phyloP scores from a whole-genome alignment of 108 stramenopile genomes.

The Epithemia pelagica region DNA sequence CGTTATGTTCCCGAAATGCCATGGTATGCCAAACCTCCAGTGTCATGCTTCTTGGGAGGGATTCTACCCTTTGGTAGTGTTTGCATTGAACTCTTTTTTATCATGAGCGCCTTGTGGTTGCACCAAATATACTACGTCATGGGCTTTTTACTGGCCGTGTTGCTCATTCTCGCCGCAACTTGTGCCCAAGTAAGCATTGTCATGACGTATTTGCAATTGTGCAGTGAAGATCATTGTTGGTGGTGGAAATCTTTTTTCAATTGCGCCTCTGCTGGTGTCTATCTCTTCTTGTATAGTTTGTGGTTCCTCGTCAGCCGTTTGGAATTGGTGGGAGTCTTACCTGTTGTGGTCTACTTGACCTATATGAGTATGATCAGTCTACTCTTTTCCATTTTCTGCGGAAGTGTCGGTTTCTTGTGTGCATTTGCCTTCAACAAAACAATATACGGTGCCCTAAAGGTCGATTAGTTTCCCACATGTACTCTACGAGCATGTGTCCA shows the following conservation, averaged over 20 bases:
- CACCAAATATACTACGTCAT: slow-evolving; percentile 99
- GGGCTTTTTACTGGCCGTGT: slow-evolving; percentile 94
- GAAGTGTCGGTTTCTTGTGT: slow-evolving; percentile 84
- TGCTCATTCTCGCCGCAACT: slow-evolving; percentile 88
- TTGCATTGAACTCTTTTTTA: slow-evolving; percentile 99
- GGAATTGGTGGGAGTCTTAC: slow-evolving; percentile 80
- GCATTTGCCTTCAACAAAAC: slow-evolving; percentile 81
- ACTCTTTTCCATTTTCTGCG: slow-evolving; percentile 90
- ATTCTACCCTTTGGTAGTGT: slow-evolving; percentile 97
- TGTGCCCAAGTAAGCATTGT: slow-evolving; percentile 97
- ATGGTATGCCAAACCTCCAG: slow-evolving; percentile 69
- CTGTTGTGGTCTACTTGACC: slow-evolving; percentile 91
- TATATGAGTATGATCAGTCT: slow-evolving; percentile 94
- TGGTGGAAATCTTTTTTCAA: slow-evolving; percentile 99
- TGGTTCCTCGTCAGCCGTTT: slow-evolving; percentile 91
- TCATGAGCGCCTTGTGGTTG: slow-evolving; percentile 97
- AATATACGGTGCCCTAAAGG: slow-evolving; percentile 83
- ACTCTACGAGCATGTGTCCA: neutral
- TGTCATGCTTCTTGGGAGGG: slow-evolving; percentile 85
- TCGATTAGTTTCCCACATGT: slow-evolving; percentile 66
- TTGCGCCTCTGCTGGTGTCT: slow-evolving; percentile 87
- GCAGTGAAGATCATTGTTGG: slow-evolving; percentile 97
- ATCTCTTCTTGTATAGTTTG: slow-evolving; percentile 94
- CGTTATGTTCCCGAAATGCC: slow-evolving; percentile 83
- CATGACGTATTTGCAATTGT: slow-evolving; percentile 98